Conservation (phyloP, 2,329 filamentous ascomycete genomes). For the Cryoendolithus antarcticus region DNA sequence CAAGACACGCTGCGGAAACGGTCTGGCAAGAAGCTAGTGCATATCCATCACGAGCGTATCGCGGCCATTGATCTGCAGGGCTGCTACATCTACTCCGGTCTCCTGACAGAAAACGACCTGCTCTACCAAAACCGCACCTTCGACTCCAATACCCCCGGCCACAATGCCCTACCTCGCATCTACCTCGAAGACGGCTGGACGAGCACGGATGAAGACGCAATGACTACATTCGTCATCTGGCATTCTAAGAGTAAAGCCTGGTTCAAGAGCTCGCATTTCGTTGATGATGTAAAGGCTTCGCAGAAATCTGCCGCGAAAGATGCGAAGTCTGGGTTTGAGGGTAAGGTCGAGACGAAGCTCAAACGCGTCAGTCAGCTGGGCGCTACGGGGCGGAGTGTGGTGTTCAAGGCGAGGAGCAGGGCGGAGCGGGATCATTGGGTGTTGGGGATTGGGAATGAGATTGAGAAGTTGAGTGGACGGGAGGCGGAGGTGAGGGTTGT, state of each 20-base stretch:
- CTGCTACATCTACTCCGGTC: slow-evolving; percentile 54
- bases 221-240: slow-evolving; percentile 57
- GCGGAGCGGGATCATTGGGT: slow-evolving; percentile 59
- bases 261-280: slow-evolving; percentile 31
- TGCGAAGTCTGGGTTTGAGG: slow-evolving; percentile 2
- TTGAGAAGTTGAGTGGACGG: slow-evolving; percentile 41
- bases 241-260: slow-evolving; percentile 45
- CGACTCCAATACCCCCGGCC: slow-evolving; percentile 48
- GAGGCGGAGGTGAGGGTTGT: slow-evolving; percentile 35
- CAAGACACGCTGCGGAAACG: slow-evolving; percentile 43
- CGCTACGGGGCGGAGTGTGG: slow-evolving; percentile 47
- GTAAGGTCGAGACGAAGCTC: slow-evolving; percentile 25
- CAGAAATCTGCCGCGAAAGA: slow-evolving; percentile 5
- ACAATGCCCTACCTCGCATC: slow-evolving; percentile 45
- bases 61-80: slow-evolving; percentile 46
- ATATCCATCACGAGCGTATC: slow-evolving; percentile 52
- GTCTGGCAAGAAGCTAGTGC: slow-evolving; percentile 43
- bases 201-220: slow-evolving; percentile 51
- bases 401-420: slow-evolving; percentile 53
- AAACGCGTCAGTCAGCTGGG: slow-evolving; percentile 50
- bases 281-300: slow-evolving; percentile 18
- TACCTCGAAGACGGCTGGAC: slow-evolving; percentile 52
- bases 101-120: slow-evolving; percentile 50
- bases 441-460: slow-evolving; percentile 52
- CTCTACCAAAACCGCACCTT: slow-evolving; percentile 54